Evolutionary conservation across 2,329 filamentous ascomycete species (phyloP).

Genomic region (Aspergillus fumigatiaffinis): DNA sequence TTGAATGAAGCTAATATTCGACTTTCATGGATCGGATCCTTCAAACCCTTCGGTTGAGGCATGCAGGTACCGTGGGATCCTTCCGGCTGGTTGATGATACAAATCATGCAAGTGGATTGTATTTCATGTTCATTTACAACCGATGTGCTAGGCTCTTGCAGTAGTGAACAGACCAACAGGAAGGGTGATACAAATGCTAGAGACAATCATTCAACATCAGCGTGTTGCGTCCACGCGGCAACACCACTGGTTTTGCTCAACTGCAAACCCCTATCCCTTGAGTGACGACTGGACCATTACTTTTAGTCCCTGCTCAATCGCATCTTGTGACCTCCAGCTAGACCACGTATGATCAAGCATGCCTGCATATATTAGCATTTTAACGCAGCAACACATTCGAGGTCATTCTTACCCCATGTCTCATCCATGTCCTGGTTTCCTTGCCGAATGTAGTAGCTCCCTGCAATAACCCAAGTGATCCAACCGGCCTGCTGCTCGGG

Average conservation of each 20-base stretch:
- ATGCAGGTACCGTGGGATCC: too few species aligned
- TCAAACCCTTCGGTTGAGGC: too few species aligned
- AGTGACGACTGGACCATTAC: constrained; percentile 3
- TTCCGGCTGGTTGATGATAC: too few species aligned
- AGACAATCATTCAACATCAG: background rate
- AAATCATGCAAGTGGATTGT: too few species aligned
- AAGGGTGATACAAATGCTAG: too few species aligned
- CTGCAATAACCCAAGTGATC: constrained; percentile 57
- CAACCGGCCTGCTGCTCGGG: constrained; percentile 50
- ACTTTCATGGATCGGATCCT: too few species aligned
- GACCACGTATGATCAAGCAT: constrained; percentile 54
- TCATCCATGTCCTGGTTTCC: constrained; percentile 56
- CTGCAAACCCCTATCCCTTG: too few species aligned
- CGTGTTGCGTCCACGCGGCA: background rate
- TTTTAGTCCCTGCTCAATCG: constrained; percentile 12
- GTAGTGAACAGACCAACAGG: too few species aligned
- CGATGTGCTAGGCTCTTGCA: too few species aligned
- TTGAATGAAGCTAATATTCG: too few species aligned
- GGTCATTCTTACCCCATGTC: constrained; percentile 41
- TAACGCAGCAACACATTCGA: background rate
- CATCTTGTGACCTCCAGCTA: constrained; percentile 39
- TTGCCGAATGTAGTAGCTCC: constrained; percentile 55
- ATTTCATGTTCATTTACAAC: too few species aligned
- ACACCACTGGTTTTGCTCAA: too few species aligned
- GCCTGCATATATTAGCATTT: constrained; percentile 28